Evolutionary conservation across 225 moss, liverwort and hornwort species (phyloP).

Genomic region (Sphagnum tenellum): DNA sequence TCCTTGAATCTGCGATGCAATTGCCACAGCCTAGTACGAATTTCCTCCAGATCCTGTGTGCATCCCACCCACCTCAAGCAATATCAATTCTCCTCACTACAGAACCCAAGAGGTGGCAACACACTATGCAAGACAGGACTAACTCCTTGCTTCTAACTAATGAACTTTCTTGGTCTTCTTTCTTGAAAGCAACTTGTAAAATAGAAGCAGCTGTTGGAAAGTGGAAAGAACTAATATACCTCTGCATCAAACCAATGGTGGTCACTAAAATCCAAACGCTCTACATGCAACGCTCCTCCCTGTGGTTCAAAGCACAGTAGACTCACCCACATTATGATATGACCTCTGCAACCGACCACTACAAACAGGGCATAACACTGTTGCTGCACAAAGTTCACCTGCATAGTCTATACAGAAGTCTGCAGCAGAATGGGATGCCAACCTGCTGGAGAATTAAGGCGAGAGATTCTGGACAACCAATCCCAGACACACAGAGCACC

Average conservation of each 20-base stretch:
- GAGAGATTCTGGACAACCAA: slow-evolving; percentile 85
- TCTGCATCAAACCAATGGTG: slow-evolving; percentile 59
- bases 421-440: neutral
- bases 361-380: too few species aligned
- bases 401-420: too few species aligned
- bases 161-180: too few species aligned
- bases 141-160: too few species aligned
- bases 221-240: slow-evolving; percentile 22
- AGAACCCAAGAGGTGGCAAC: too few species aligned
- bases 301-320: slow-evolving; percentile 8
- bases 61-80: neutral
- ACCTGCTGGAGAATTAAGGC: slow-evolving; percentile 65
- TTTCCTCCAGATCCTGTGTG: slow-evolving; percentile 53
- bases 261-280: slow-evolving; percentile 79
- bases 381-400: too few species aligned
- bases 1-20: slow-evolving; percentile 42
- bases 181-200: too few species aligned
- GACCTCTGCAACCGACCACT: too few species aligned
- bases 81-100: neutral
- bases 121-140: too few species aligned
- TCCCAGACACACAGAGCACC: slow-evolving; percentile 71
- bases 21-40: slow-evolving; percentile 24
- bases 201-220: too few species aligned
- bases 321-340: too few species aligned
- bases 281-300: slow-evolving; percentile 62